A percentile compares a stretch with the other conserved stretches of the same genome.
Conservation (phyloP, 139 green algal genomes). For the Tetradesmus lagerheimii region DNA sequence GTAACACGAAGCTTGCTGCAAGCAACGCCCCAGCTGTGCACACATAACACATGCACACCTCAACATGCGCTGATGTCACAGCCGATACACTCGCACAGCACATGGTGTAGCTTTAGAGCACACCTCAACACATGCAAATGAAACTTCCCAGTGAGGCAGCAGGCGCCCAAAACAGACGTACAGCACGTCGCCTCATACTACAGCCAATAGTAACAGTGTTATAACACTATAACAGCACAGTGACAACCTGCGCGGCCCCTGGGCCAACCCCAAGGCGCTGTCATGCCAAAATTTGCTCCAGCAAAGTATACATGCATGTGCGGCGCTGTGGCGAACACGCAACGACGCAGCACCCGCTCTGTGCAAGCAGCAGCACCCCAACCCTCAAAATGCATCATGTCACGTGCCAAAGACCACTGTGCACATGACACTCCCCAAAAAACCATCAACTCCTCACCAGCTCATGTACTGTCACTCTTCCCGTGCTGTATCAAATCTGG, state of each 20-base stretch:
- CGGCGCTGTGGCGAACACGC: too few relatives aligned
- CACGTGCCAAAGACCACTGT: not conserved
- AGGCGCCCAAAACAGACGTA: not conserved
- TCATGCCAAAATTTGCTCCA: not conserved
- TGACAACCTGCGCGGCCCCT: not conserved
- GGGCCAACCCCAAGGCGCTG: not conserved
- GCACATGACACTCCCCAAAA: not conserved
- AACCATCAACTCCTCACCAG: not conserved
- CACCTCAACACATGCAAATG: too few relatives aligned
- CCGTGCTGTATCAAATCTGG: too few relatives aligned
- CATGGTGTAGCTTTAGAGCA: too few relatives aligned
- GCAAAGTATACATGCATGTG: not conserved
- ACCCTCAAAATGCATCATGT: too few relatives aligned
- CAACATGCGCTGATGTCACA: not conserved
- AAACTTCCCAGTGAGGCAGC: not conserved
- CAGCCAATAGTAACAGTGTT: not conserved
- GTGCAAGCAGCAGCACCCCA: not conserved
- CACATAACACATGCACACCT: not conserved
- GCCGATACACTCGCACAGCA: not conserved
- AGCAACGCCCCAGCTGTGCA: not conserved
- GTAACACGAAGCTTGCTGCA: too few relatives aligned
- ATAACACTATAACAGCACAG: not conserved
- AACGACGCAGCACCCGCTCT: not conserved
- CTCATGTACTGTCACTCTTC: not conserved
- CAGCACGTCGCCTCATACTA: not conserved